phyloP scores from a whole-genome alignment of 148 eudicot species.

The Fallopia convolvulus region DNA sequence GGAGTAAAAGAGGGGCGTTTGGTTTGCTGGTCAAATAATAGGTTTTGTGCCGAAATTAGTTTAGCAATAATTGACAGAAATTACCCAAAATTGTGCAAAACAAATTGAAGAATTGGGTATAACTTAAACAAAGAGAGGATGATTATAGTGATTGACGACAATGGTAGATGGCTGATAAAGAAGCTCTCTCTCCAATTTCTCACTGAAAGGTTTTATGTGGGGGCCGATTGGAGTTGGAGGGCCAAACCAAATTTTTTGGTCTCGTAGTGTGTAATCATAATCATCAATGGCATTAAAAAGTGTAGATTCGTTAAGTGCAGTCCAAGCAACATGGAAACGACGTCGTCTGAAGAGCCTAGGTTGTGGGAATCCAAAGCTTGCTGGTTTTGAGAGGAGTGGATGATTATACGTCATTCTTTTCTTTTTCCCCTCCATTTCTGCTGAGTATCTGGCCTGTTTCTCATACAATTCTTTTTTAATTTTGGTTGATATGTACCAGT shows the following conservation, averaged over 20 bases:
- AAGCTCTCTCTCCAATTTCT: background rate
- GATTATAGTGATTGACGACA: background rate
- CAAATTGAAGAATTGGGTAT: background rate
- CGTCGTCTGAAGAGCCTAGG: background rate
- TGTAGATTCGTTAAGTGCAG: background rate
- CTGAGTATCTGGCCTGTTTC: background rate
- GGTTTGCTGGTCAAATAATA: background rate
- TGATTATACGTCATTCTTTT: constrained; percentile 3
- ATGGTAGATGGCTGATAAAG: background rate
- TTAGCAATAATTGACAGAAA: background rate
- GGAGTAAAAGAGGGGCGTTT: background rate
- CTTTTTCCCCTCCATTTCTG: background rate
- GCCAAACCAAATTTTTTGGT: constrained; percentile 7
- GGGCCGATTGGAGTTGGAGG: constrained; percentile 3
- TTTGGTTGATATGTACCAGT: background rate
- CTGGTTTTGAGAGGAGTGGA: background rate
- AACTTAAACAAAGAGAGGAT: background rate
- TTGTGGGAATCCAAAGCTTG: constrained; percentile 3
- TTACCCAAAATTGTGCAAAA: background rate
- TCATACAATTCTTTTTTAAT: background rate
- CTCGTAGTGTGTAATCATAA: background rate
- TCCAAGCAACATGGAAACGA: background rate
- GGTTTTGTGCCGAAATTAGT: background rate
- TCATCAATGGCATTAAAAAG: background rate
- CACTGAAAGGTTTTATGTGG: background rate